Percentiles rank a stretch among this genome's conserved stretches.
Conservation (phyloP, 2,329 filamentous ascomycete genomes). For the Coniosporium tulheliwenetii region DNA sequence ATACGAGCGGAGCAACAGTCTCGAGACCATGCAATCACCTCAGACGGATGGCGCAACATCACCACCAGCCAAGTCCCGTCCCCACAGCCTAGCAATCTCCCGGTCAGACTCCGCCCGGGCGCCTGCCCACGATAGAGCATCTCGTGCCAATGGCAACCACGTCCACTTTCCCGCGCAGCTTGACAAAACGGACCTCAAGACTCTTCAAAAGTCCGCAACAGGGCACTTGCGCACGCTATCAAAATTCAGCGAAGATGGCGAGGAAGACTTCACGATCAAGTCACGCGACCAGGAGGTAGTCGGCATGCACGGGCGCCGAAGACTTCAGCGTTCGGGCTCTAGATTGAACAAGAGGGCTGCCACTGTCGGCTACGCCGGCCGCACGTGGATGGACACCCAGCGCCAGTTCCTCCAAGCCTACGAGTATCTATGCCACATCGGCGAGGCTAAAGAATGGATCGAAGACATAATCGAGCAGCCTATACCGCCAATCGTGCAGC, state of each 20-base stretch:
- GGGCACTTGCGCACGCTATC: slow-evolving; percentile 79
- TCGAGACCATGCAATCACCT: too few relatives aligned
- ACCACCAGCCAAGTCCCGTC: slow-evolving; percentile 10
- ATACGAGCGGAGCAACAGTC: too few relatives aligned
- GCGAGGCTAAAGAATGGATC: slow-evolving; percentile 98
- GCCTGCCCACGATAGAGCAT: slow-evolving; percentile 13
- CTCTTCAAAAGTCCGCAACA: slow-evolving; percentile 75
- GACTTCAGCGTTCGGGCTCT: slow-evolving; percentile 55
- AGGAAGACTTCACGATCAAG: slow-evolving; percentile 68
- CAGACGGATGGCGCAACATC: slow-evolving; percentile 6
- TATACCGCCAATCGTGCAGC: slow-evolving; percentile 80
- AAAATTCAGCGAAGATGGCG: slow-evolving; percentile 59
- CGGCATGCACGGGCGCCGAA: slow-evolving; percentile 70
- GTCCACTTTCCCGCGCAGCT: slow-evolving; percentile 15
- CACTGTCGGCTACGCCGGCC: slow-evolving; percentile 51
- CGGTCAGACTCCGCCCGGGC: slow-evolving; percentile 20
- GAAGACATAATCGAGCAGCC: slow-evolving; percentile 74
- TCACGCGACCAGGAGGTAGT: slow-evolving; percentile 71
- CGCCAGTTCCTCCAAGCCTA: slow-evolving; percentile 93
- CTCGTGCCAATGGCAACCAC: slow-evolving; percentile 8
- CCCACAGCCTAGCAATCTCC: slow-evolving; percentile 14
- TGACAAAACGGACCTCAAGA: slow-evolving; percentile 54
- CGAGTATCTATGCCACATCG: slow-evolving; percentile 96
- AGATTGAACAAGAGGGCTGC: slow-evolving; percentile 35
- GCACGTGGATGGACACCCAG: slow-evolving; percentile 99